Conservation (phyloP, 179 eudicot species). For the Patellifolia procumbens region DNA sequence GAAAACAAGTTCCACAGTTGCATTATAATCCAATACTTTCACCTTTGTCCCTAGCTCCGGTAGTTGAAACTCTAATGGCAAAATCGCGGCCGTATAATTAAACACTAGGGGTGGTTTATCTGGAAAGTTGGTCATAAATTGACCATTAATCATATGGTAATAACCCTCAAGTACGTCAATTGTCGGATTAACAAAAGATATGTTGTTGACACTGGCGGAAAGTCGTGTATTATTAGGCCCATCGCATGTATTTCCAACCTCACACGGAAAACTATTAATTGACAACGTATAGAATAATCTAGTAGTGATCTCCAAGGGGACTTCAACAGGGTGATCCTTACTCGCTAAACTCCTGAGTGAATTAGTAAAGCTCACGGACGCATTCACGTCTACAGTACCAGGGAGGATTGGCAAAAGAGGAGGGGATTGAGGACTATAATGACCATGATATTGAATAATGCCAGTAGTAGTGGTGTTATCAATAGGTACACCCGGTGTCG, state of each 20-base stretch:
- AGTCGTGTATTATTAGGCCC: constrained; percentile 25
- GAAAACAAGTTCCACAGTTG: constrained; percentile 30
- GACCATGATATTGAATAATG: constrained; percentile 16
- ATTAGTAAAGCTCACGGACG: constrained; percentile 11
- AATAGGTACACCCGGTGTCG: not conserved
- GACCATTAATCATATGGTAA: constrained; percentile 15
- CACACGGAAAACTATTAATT: constrained; percentile 28
- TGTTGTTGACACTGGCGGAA: constrained; percentile 30
- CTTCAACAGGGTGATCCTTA: constrained; percentile 27
- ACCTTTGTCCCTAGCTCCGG: constrained; percentile 25
- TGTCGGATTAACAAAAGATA: constrained; percentile 17
- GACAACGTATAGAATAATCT: constrained; percentile 21
- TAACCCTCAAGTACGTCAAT: constrained; percentile 34
- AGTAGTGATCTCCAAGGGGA: constrained; percentile 19
- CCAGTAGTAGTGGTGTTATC: constrained; percentile 32
- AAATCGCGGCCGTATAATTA: constrained; percentile 17
- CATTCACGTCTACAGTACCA: not conserved
- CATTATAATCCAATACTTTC: constrained; percentile 27
- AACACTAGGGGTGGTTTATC: constrained; percentile 21
- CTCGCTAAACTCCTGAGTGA: constrained; percentile 28
- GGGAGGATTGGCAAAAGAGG: constrained; percentile 32
- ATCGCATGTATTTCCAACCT: constrained; percentile 8
- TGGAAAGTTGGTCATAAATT: constrained; percentile 20
- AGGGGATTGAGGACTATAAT: not conserved
- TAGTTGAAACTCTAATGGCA: not conserved